Conservation (phyloP, 148 eudicot species). For the Talinum fruticosum region DNA sequence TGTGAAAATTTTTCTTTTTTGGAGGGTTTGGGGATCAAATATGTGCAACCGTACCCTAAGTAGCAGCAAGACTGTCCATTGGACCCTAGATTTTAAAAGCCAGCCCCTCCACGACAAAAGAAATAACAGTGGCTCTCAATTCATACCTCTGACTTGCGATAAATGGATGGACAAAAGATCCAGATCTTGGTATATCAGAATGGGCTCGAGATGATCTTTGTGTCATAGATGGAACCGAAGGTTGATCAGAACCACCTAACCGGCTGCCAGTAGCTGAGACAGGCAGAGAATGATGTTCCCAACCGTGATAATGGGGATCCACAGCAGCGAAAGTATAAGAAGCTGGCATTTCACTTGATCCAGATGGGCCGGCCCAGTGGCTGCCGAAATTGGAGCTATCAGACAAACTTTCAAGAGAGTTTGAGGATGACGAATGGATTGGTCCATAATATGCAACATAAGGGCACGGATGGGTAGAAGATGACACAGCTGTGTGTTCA, state of each 20-base stretch:
- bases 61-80: background rate
- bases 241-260: slow-evolving; percentile 55
- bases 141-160: slow-evolving; percentile 63
- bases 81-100: background rate
- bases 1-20: too few species aligned
- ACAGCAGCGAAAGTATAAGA: slow-evolving; percentile 64
- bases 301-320: slow-evolving; percentile 66
- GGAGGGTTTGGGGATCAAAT: background rate
- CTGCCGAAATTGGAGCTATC: slow-evolving; percentile 59
- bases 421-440: slow-evolving; percentile 59
- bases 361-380: slow-evolving; percentile 75
- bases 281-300: slow-evolving; percentile 65
- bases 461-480: slow-evolving; percentile 77
- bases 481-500: slow-evolving; percentile 73
- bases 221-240: slow-evolving; percentile 43
- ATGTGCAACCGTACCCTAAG: background rate
- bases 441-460: slow-evolving; percentile 81
- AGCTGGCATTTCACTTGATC: slow-evolving; percentile 52
- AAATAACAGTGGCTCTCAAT: background rate
- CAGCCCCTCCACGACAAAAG: too few species aligned
- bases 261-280: slow-evolving; percentile 45
- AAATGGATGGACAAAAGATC: slow-evolving; percentile 61
- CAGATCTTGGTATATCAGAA: slow-evolving; percentile 68
- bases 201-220: slow-evolving; percentile 57
- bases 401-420: slow-evolving; percentile 45